phyloP scores from a whole-genome alignment of 129 eudicot genomes.

The Flaveria trinervia region DNA sequence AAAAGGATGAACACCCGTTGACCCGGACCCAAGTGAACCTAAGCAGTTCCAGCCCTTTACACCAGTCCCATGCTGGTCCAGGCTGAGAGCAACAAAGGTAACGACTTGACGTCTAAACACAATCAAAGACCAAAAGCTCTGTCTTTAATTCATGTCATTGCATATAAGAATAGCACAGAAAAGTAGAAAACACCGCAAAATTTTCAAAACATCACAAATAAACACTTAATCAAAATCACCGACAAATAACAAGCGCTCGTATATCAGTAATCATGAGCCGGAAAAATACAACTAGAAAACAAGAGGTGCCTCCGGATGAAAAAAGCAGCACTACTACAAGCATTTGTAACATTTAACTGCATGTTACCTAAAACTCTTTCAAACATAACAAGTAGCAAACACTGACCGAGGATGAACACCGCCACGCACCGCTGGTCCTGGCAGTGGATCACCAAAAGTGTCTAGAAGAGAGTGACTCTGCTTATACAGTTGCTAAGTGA shows the following conservation, averaged over 20 bases:
- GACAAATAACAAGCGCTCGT: not conserved
- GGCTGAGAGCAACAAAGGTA: not conserved
- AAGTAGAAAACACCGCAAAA: too few relatives aligned
- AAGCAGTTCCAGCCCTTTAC: too few relatives aligned
- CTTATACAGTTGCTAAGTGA: constrained; percentile 23
- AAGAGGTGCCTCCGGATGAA: not conserved
- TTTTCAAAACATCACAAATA: not conserved
- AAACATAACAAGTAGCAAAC: constrained; percentile 15
- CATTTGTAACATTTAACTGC: constrained; percentile 5
- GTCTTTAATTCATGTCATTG: not conserved
- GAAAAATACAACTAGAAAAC: not conserved
- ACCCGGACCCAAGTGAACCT: too few relatives aligned
- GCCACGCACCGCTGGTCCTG: constrained; percentile 13
- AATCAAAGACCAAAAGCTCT: not conserved
- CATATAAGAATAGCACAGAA: not conserved
- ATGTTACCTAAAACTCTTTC: constrained; percentile 21
- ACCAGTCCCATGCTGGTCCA: not conserved
- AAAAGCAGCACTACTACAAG: constrained; percentile 3
- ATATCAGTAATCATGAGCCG: constrained; percentile 9
- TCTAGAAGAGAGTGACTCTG: constrained; percentile 2
- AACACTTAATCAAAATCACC: not conserved
- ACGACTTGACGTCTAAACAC: not conserved
- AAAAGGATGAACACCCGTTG: too few relatives aligned
- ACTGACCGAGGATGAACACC: not conserved
- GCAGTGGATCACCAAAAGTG: not conserved